Evolutionary conservation across 768 basidiomycete genomes (phyloP), one percentile per base, ranked within the genome.

Genomic region (Tricholoma sp.): DNA sequence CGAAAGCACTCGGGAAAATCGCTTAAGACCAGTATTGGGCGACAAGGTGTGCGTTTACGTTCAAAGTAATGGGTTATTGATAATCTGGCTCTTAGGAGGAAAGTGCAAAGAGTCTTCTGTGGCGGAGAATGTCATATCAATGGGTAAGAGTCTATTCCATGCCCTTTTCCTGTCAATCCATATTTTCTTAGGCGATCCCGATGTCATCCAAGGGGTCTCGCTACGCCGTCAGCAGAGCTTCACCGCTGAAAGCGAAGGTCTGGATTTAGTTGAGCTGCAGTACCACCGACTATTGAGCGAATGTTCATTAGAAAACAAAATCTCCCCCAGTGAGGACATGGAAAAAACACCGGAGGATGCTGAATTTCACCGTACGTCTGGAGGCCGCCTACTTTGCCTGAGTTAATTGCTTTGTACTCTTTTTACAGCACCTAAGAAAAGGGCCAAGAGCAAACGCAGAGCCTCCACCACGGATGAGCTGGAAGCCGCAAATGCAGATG

Each of bases 401-500:
- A 32, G 9, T 17, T 49, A 24, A 49, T 2, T 10, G 10, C 9
- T 24, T 44, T 11, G 10, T 24, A 44, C n/a, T 5, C 32, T n/a
- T 32, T 24, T n/a, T 11, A 49, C 29, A 60, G 57, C 12, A 20
- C 41, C 18, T 18, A 24, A 29, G 20, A 57, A 55, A 49, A 60
- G 59, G 3, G 20, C 36, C 37, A 34, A 48, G 34, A 36, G 34
- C 34, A 53, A 58, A 60, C 0, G 20, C 29, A 60, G 24, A 36
- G 42, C 34, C 17, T 55, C 55, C 9, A 58, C 57, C 0, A 12
- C 55, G 4, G 58, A 61, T 11, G 57, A 57, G 31, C 59, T 53
- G 13, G 56, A 56, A 42, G 53, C 56, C 51, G 45, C 50, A 6
- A 50, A 57, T n/a, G 64, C 60, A 17, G 60, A 63, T 41, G 48